Base-by-base conservation (phyloP, 2,329 filamentous ascomycete species). In the Thelonectria olida region DNA sequence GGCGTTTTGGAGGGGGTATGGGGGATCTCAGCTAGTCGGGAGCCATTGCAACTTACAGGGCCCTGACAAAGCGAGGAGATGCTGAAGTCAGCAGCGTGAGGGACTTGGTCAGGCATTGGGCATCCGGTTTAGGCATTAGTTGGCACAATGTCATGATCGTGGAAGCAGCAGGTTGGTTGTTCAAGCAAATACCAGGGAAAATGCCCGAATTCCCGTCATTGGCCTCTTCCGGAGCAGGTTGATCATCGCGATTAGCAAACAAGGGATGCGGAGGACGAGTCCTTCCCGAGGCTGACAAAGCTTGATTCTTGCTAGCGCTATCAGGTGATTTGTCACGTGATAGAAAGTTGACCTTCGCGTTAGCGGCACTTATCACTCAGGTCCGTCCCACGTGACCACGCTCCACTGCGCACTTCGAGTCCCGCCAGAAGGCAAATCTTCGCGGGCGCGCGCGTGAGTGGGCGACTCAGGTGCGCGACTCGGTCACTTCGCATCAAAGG, bases 11-110 rank as follows among this genome's bases (percentile, higher is more conserved):
- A n/a, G n/a, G n/a, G n/a, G n/a, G n/a, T n/a, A n/a, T n/a, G n/a
- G 27, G 23, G 48, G 62, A 22, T 28, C 28, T 25, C 38, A 42
- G 55, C 36, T 59, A 59, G 57, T 38, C 7, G 39, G 34, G 22
- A 54, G 25, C 51, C 36, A 44, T 44, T 31, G 20, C 27, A 27
- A 50, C 31, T 58, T 42, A 39, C 20, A 20, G 57, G n/a, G 42
- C 20, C 45, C 51, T 60, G 27, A 60, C 57, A 54, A 60, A 55
- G 57, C 51, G 23, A 52, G 23, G 39, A 47, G 44, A 50, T 59
- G 56, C 56, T 49, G 36, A 54, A 49, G 50, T 54, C 56, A 49
- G 42, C 49, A 48, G 12, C 42, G 17, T n/a, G n/a, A 34, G 34
- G 23, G 51, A 12, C 45, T 60, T 44, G 51, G 51, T 60, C 51